Evolutionary conservation across 139 green algal genomes (phyloP), one percentile per base, ranked within the genome.

Genomic region (Chlamydomonas schloesseri): DNA sequence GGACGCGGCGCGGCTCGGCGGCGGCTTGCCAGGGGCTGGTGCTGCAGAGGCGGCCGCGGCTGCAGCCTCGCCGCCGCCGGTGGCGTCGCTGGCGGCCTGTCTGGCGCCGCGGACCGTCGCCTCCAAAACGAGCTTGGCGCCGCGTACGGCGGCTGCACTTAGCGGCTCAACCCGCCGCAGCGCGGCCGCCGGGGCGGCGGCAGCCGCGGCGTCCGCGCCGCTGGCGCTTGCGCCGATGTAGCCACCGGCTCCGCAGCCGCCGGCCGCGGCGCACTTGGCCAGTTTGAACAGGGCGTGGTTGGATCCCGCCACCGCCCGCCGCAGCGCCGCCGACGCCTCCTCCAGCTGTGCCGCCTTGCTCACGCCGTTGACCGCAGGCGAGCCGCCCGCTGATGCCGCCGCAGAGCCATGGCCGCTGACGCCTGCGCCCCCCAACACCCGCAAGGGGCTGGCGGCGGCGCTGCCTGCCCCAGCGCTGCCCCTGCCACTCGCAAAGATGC

Each of bases 281-380:
- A 82, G 34, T 1, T 58, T 58, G 58, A 82, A 82, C 13, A 82
- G 33, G 23, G 58, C 57, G 57, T 82, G 75, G 34, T 82, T 82
- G 34, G 75, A 58, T 37, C 26, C 37, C 34, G 29, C 58, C 8
- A 82, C 57, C 8, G 75, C 75, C 13, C 75, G 75, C 24, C 75
- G 58, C 0, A 82, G 75, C 58, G 58, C 75, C 21, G 75, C 75
- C 24, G 58, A 34, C 28, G 58, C 57, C 60, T 82, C 75, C 26
- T 82, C 75, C 0, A 34, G 36, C 3, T 46, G 75, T 4, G 36
- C 57, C 1, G 33, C 75, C 26, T 58, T 14, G 34, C 57, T 9
- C 58, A 82, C 28, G 62, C 62, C 62, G 26, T 33, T 34, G 14
- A 10, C 13, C 2, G 14, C 3, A 2, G 62, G 28, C 3, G 26